These are phyloP conservation scores for Prunus davidiana DNA, from an alignment of 306 rosid species.

Conservation along the genomic window DNA sequence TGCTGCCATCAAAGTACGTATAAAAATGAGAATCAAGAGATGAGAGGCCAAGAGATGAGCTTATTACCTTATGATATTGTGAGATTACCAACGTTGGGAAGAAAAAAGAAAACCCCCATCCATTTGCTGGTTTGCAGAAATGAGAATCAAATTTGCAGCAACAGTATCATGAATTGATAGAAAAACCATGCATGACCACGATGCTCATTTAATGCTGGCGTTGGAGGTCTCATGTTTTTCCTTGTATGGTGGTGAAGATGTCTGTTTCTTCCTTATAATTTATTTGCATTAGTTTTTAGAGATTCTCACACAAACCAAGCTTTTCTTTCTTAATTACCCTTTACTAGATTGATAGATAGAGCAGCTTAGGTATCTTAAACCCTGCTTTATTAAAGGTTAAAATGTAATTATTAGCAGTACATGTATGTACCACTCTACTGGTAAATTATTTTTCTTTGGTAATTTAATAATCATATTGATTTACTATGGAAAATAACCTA, in stretches of 20 bases:
- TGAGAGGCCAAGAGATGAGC: no score
- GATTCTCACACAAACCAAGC: slow-evolving; percentile 34
- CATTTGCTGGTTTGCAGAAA: neutral
- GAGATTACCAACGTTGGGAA: neutral
- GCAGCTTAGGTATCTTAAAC: slow-evolving; percentile 1
- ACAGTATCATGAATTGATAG: neutral
- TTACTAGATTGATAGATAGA: neutral
- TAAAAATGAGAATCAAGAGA: no score
- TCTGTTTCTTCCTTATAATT: slow-evolving; percentile 62
- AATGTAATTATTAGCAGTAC: neutral
- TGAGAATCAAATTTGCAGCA: neutral
- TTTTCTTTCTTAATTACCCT: slow-evolving; percentile 20
- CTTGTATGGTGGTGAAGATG: slow-evolving; percentile 72
- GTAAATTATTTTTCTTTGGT: no score
- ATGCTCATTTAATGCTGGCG: slow-evolving; percentile 61
- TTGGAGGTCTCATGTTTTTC: slow-evolving; percentile 59
- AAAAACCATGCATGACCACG: slow-evolving; percentile 6
- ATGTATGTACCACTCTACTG: no score
- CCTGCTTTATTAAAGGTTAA: neutral
- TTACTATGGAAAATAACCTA: no score
- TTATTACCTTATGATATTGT: neutral
- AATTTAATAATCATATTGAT: no score
- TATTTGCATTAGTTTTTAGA: slow-evolving; percentile 24
- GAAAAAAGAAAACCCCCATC: no score
- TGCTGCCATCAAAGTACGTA: no score